Base-by-base conservation (phyloP, 306 rosid genomes). In the Lathyrus tuberosus region DNA sequence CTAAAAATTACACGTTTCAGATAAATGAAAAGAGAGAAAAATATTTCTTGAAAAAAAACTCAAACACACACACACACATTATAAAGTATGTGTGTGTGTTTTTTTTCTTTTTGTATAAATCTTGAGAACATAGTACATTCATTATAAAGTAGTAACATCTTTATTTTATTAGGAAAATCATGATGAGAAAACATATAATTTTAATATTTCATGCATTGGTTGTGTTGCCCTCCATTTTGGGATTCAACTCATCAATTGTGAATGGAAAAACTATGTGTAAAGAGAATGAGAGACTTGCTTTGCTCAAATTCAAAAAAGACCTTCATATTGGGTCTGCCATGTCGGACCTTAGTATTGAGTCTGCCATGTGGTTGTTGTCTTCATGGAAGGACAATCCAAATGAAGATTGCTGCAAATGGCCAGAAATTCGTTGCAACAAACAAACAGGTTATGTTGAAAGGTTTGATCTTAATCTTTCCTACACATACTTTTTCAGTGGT, bases 391-490 rank as follows among this genome's bases (percentile, higher is more conserved):
- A 69, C 3, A 18, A 18, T 4, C 18, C 17, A 17, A 48, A 66
- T 31, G 35, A 12, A 6, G 49, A 67, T 18, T 67, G 72, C 28
- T 69, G 52, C 47, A 11, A 58, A 30, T 70, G 58, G 75, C 0
- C 30, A 0, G 20, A 43, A 7, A 5, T 70, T 28, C 13, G 31
- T 5, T 70, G 75, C 75, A 58, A 6, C 58, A 43, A 28, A 5
- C 6, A 58, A 43, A 70, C 58, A 10, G 75, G 75, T 13, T 26
- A 28, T 28, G 67, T 70, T 4, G n/a, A 58, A 28, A 42, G n/a
- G 14, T 57, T 70, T 57, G 6, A 41, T 70, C 44, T 70, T 0
- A 16, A 26, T 8, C 9, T 10, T 48, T 28, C 28, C 0, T 6
- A 65, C 3, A 10, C 3, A 8, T 0, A 6, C 1, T 0, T 4